phyloP scores from a whole-genome alignment of 768 basidiomycete genomes.

The Boletus vermiculosoides region DNA sequence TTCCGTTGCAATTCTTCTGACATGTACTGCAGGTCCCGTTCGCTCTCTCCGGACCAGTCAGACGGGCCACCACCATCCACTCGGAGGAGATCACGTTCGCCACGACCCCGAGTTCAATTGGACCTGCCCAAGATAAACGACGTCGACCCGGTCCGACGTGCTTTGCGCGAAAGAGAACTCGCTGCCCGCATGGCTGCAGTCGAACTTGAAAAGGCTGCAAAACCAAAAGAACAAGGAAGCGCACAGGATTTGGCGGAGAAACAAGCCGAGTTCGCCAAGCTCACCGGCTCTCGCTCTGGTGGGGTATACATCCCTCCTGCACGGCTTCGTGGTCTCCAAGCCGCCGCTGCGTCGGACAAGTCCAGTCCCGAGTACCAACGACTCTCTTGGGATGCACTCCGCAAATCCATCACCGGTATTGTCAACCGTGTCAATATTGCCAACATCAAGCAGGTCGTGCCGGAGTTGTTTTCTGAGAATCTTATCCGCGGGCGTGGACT shows the following conservation, averaged over 20 bases:
- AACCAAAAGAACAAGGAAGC: slow-evolving; percentile 46
- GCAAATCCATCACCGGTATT: slow-evolving; percentile 98
- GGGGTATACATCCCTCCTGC: slow-evolving; percentile 98
- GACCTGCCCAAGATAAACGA: slow-evolving; percentile 58
- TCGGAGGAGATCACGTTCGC: slow-evolving; percentile 44
- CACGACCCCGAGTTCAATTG: slow-evolving; percentile 31
- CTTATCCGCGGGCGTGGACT: slow-evolving; percentile 90
- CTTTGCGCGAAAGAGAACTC: slow-evolving; percentile 77
- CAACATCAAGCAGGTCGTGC: slow-evolving; percentile 93
- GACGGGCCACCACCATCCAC: slow-evolving; percentile 40
- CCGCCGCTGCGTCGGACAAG: slow-evolving; percentile 79
- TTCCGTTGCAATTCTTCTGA: background rate
- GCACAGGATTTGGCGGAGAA: slow-evolving; percentile 57
- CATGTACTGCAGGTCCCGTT: slow-evolving; percentile 43
- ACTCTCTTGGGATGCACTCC: slow-evolving; percentile 94
- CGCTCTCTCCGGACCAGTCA: slow-evolving; percentile 37
- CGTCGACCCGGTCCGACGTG: slow-evolving; percentile 72
- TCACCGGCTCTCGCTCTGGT: slow-evolving; percentile 77
- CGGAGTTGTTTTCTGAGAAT: slow-evolving; percentile 91
- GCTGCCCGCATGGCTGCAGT: slow-evolving; percentile 67
- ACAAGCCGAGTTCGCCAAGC: slow-evolving; percentile 86
- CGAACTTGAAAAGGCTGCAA: slow-evolving; percentile 61
- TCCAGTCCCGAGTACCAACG: slow-evolving; percentile 87
- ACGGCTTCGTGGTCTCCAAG: slow-evolving; percentile 85
- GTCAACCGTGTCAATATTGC: slow-evolving; percentile 98